Evolutionary conservation across 2,329 filamentous ascomycete species (phyloP).

Genomic region (Colletotrichum navitas): DNA sequence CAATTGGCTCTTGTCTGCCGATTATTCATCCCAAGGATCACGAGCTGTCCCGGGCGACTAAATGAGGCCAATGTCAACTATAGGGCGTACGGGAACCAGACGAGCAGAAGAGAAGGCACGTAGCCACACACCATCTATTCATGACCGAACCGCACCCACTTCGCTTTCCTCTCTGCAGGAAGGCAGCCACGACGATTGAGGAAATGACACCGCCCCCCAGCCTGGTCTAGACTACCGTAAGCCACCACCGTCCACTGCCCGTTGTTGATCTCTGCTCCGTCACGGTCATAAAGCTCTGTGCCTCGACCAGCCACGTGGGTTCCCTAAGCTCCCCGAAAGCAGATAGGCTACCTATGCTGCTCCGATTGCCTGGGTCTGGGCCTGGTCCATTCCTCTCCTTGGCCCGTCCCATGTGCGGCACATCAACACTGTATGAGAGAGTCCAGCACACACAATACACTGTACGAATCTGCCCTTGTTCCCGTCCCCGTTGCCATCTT

Average conservation of each 20-base stretch:
- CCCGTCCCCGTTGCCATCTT: background rate
- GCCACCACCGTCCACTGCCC: conserved; percentile 29
- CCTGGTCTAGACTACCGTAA: conserved; percentile 25
- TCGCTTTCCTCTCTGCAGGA: conserved; percentile 12
- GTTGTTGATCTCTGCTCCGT: conserved; percentile 37
- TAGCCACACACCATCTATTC: background rate
- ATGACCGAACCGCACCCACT: background rate
- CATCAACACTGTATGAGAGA: background rate
- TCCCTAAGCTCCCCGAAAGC: conserved; percentile 16
- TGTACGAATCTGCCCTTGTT: background rate
- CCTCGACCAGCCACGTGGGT: conserved; percentile 36
- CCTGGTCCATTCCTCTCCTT: conserved; percentile 16
- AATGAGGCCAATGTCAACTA: conserved; percentile 24
- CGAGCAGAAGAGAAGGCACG: conserved; percentile 2
- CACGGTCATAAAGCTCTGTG: conserved; percentile 34
- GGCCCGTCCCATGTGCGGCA: conserved; percentile 1
- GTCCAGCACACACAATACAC: background rate
- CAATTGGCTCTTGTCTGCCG: conserved; percentile 5
- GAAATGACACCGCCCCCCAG: conserved; percentile 23
- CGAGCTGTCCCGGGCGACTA: conserved; percentile 20
- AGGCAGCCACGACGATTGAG: conserved; percentile 19
- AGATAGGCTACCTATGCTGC: conserved; percentile 38
- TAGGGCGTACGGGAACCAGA: background rate
- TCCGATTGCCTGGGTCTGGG: conserved; percentile 36
- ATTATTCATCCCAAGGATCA: conserved; percentile 2